Evolutionary conservation across 1,284 basidiomycete genomes (phyloP).

Genomic region (Irpex sp.): DNA sequence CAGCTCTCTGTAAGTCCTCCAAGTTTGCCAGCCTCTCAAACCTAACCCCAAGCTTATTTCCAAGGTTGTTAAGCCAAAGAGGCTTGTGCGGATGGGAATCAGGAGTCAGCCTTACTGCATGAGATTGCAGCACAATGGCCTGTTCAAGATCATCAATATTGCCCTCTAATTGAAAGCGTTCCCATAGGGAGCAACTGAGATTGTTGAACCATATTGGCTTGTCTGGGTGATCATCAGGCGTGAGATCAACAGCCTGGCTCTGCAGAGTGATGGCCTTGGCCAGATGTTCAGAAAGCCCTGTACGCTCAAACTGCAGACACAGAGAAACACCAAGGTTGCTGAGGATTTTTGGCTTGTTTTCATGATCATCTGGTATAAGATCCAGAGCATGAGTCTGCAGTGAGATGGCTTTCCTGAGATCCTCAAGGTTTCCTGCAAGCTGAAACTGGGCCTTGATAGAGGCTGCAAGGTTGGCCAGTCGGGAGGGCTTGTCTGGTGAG

Average conservation of each 20-base stretch:
- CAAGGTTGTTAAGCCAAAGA: neutral
- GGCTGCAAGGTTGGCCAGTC: too few relatives aligned
- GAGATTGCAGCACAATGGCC: neutral
- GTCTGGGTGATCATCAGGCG: neutral
- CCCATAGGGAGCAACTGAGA: neutral
- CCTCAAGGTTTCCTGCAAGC: neutral
- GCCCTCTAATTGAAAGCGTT: neutral
- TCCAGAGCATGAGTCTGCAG: neutral
- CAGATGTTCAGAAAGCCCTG: neutral
- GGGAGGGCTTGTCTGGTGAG: too few relatives aligned
- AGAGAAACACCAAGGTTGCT: neutral
- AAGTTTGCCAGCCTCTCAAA: neutral
- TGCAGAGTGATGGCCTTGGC: neutral
- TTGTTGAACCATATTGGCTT: neutral
- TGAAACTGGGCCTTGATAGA: too few relatives aligned
- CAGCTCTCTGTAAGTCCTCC: neutral
- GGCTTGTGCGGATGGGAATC: neutral
- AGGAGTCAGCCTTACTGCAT: neutral
- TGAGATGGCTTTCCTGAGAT: neutral
- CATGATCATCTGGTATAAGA: neutral
- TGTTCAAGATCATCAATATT: neutral
- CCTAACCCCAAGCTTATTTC: neutral
- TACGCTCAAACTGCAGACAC: neutral
- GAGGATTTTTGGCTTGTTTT: neutral
- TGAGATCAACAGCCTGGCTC: neutral